These are phyloP conservation scores for Sugiyamaella xylanicola DNA, from an alignment of 1,139 yeast species.

Conservation along the genomic window DNA sequence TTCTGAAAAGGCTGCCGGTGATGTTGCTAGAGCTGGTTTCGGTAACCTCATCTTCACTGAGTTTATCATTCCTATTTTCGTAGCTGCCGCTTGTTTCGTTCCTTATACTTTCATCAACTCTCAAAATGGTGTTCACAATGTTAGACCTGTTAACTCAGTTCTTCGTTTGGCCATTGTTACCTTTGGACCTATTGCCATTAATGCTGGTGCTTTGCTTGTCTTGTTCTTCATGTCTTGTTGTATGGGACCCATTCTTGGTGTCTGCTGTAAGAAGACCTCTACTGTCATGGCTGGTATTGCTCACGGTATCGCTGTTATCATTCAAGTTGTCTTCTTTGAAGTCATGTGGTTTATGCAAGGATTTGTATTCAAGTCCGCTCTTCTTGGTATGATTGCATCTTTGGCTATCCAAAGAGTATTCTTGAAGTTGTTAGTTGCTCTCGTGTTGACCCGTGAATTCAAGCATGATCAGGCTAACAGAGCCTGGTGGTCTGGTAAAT, in stretches of 20 bases:
- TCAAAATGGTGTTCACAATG: conserved; percentile 84
- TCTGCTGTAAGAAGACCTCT: conserved; percentile 98
- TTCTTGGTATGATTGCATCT: conserved; percentile 83
- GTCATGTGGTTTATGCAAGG: conserved; percentile 98
- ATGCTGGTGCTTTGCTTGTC: conserved; percentile 67
- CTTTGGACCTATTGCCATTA: conserved; percentile 86
- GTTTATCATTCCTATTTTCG: conserved; percentile 76
- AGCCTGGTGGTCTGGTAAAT: conserved; percentile 99
- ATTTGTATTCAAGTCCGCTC: conserved; percentile 83
- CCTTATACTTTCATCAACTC: conserved; percentile 95
- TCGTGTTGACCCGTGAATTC: conserved; percentile 90
- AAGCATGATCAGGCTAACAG: conserved; percentile 95
- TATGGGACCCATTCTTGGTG: conserved; percentile 91
- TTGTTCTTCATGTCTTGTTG: conserved; percentile 88
- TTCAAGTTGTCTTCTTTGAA: conserved; percentile 83
- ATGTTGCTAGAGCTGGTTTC: conserved; percentile 92
- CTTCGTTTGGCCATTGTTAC: conserved; percentile 87
- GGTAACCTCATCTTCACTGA: conserved; percentile 84
- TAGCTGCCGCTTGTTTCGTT: conserved; percentile 88
- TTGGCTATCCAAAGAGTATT: conserved; percentile 85
- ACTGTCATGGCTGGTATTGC: conserved; percentile 97
- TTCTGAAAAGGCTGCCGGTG: conserved; percentile 94
- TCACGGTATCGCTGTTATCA: conserved; percentile 88
- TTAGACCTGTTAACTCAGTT: conserved; percentile 69
- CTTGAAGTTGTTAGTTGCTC: conserved; percentile 80